phyloP scores from a whole-genome alignment of 1,284 basidiomycete genomes.

The Sporisorium exsertum region DNA sequence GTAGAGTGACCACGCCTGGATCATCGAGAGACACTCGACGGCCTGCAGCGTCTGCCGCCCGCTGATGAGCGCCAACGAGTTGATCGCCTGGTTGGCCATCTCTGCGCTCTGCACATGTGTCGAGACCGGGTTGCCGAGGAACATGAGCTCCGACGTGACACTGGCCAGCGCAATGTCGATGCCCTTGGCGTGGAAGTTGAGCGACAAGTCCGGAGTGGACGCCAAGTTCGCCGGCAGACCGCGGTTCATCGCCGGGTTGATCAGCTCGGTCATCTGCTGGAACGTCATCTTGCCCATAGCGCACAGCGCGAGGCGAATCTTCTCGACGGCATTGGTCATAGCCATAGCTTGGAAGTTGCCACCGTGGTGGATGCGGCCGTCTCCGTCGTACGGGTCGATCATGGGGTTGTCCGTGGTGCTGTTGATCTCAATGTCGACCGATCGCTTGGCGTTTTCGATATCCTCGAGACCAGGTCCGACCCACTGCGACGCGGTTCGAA shows the following conservation, averaged over 20 bases:
- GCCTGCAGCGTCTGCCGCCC: conserved; percentile 56
- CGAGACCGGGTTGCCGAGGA: conserved; percentile 83
- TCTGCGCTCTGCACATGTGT: conserved; percentile 78
- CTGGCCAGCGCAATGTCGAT: conserved; percentile 78
- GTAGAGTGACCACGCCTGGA: conserved; percentile 63
- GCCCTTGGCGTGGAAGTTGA: conserved; percentile 85
- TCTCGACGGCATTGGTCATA: conserved; percentile 88
- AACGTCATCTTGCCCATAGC: conserved; percentile 86
- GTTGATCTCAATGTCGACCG: conserved; percentile 83
- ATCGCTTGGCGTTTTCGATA: conserved; percentile 76
- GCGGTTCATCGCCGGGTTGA: conserved; percentile 69
- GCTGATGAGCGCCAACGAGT: conserved; percentile 58
- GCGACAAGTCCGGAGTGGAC: conserved; percentile 53
- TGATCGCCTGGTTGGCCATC: conserved; percentile 62
- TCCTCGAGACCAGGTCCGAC: conserved; percentile 87
- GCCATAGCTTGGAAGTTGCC: conserved; percentile 73
- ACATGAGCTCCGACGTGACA: conserved; percentile 77
- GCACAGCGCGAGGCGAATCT: conserved; percentile 82
- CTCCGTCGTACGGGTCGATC: conserved; percentile 53
- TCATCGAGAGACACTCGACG: conserved; percentile 56
- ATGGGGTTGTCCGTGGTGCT: conserved; percentile 76
- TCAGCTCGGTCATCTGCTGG: conserved; percentile 83
- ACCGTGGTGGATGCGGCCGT: conserved; percentile 52
- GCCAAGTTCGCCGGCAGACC: conserved; percentile 58
- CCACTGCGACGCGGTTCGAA: conserved; percentile 73